phyloP scores from a whole-genome alignment of 2,329 filamentous ascomycete species.

The Cordyceps fumosorosea region DNA sequence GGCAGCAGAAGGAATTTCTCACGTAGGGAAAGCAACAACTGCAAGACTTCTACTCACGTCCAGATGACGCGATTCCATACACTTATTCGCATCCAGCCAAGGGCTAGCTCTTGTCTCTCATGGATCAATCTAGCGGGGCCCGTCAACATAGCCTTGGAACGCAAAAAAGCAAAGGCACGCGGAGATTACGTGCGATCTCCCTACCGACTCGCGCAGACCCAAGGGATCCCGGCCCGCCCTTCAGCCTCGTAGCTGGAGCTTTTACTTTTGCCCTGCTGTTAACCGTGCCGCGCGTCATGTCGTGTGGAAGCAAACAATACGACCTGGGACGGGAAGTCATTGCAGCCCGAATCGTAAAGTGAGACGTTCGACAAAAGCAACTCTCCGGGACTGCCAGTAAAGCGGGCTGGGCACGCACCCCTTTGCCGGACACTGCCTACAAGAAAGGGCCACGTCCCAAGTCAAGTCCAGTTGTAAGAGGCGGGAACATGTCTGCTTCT shows the following conservation, averaged over 20 bases:
- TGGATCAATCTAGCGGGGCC: not conserved
- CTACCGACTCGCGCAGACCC: not conserved
- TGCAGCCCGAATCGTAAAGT: not conserved
- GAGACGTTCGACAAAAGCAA: slow-evolving; percentile 5
- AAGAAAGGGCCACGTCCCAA: not conserved
- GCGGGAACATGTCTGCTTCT: not conserved
- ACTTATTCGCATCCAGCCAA: not conserved
- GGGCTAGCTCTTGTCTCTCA: not conserved
- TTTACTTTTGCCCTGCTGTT: not conserved
- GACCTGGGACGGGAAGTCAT: not conserved
- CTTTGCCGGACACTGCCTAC: not conserved
- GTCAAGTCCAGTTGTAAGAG: not conserved
- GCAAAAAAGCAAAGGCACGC: not conserved
- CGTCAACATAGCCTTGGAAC: not conserved
- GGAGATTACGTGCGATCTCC: not conserved
- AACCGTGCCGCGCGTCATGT: not conserved
- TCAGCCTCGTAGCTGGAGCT: not conserved
- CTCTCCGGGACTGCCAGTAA: not conserved
- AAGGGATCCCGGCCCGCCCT: not conserved
- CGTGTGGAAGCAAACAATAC: not conserved
- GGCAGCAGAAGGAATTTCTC: not conserved
- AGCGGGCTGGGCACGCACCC: not conserved
- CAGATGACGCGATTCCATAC: not conserved
- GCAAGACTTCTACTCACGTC: not conserved
- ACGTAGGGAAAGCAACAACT: not conserved